A percentile compares a stretch with the other conserved stretches of the same genome.
Conservation (phyloP, 1,139 yeast genomes). For the Kluyveromyces sp. region DNA sequence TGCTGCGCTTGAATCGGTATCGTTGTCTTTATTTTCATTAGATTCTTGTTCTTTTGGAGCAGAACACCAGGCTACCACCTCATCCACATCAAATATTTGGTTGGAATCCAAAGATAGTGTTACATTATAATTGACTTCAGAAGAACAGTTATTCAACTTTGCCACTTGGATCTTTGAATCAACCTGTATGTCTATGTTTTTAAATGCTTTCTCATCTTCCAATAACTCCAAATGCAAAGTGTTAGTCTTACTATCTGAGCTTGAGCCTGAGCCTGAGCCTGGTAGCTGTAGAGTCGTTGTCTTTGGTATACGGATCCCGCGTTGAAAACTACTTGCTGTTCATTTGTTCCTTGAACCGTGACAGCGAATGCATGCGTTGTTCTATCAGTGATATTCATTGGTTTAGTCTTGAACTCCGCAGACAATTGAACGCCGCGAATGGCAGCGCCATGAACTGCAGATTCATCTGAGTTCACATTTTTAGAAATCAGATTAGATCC, state of each 20-base stretch:
- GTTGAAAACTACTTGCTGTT: conserved; percentile 33
- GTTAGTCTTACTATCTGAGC: conserved; percentile 23
- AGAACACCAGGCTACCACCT: conserved; percentile 31
- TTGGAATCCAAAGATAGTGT: conserved; percentile 34
- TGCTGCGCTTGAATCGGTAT: too few species aligned
- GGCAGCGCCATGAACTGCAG: conserved; percentile 86
- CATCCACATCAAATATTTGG: conserved; percentile 42
- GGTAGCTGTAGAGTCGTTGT: conserved; percentile 8
- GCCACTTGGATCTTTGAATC: conserved; percentile 29
- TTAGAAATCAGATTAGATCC: conserved; percentile 65
- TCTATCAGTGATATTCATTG: conserved; percentile 52
- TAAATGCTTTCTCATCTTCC: conserved; percentile 48
- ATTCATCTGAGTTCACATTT: conserved; percentile 92
- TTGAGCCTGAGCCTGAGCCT: conserved; percentile 2
- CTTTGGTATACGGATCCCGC: conserved; percentile 33
- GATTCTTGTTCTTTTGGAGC: not conserved
- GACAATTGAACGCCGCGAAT: conserved; percentile 65
- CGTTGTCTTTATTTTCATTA: not conserved
- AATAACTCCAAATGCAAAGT: conserved; percentile 40
- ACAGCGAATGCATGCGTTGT: conserved; percentile 39
- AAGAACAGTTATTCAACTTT: conserved; percentile 38
- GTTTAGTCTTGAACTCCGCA: conserved; percentile 51
- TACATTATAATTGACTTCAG: conserved; percentile 39
- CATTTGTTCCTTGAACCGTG: conserved; percentile 31
- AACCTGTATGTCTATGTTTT: conserved; percentile 30